Base-by-base conservation (phyloP, 176 grass and related monocot genomes). In the Phoenix dactylifera region DNA sequence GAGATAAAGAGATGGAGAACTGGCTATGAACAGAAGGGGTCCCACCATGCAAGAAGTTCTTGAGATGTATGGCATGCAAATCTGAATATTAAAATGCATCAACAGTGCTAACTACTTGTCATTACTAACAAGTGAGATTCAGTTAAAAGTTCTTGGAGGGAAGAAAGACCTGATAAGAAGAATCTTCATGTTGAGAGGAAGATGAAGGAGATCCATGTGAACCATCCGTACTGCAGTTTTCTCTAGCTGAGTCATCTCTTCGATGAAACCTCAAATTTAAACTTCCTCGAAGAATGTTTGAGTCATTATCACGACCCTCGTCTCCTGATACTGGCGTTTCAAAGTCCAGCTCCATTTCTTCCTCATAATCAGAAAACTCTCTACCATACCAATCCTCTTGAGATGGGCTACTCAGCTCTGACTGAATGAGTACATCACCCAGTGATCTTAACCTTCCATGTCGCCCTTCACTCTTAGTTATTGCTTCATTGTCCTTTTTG, bases 281-380 rank as follows among this genome's bases (percentile, higher is more conserved):
- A 75, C 84, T 88, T 51, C 84, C 75, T 9, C 49, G 65, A 67
- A 88, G 52, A 3, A 85, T 62, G 52, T 73, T 74, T 87, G 73
- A 85, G 65, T 91, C 92, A 64, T 77, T 88, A 7, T 85, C 81
- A 49, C 57, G 80, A 50, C 62, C 75, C 80, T 92, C 93, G 54
- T 94, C 81, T 75, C 75, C 87, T 0, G 92, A 91, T 54, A 70
- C 65, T 51, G 92, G 82, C 18, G 87, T 85, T n/a, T 92, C 87
- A 52, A 92, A 92, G 57, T 98, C 93, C 55, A 92, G 65, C 49
- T 98, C 93, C 84, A 92, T 98, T 67, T 92, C 93, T 32, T 98
- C 79, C 57, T 98, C 81, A 73, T 72, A 78, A 74, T 98, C 93
- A 66, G 72, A 70, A 54, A 72, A 63, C 62, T 67, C 76, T 68